Conservation (phyloP, 306 rosid species). For the Lathyrus tuberosus region DNA sequence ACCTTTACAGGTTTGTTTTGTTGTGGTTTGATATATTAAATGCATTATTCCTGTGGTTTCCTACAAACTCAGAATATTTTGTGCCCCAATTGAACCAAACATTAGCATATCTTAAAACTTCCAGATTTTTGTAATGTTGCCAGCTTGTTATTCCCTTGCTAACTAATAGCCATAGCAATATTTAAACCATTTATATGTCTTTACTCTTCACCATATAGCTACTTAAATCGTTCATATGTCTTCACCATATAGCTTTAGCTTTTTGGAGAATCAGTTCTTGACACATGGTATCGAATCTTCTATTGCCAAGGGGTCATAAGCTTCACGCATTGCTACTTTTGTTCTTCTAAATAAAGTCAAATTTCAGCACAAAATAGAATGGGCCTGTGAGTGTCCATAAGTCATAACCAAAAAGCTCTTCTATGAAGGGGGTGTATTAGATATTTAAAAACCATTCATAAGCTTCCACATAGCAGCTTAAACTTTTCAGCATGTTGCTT, state of each 20-base stretch:
- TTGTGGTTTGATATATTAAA: slow-evolving; percentile 20
- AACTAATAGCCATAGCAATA: slow-evolving; percentile 9
- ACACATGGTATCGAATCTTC: slow-evolving; percentile 7
- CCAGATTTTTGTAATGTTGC: slow-evolving; percentile 29
- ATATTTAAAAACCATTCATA: slow-evolving; percentile 11
- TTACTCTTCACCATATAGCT: slow-evolving; percentile 10
- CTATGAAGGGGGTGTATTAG: not conserved
- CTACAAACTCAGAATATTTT: not conserved
- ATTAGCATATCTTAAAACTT: slow-evolving; percentile 1
- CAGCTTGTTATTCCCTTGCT: slow-evolving; percentile 27
- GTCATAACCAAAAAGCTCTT: slow-evolving; percentile 15
- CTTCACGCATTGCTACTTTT: not conserved
- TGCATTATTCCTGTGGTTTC: slow-evolving; percentile 19
- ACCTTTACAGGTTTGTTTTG: slow-evolving; percentile 81
- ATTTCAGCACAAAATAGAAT: slow-evolving; percentile 17
- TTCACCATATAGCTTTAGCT: slow-evolving; percentile 8
- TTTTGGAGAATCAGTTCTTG: not conserved
- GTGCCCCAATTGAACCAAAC: slow-evolving; percentile 30
- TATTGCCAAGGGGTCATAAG: slow-evolving; percentile 6
- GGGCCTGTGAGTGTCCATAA: not conserved
- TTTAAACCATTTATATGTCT: slow-evolving; percentile 12
- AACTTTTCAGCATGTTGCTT: slow-evolving; percentile 10
- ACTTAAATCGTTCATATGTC: not conserved
- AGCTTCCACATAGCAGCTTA: slow-evolving; percentile 3
- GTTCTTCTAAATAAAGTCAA: slow-evolving; percentile 12